phyloP scores from a whole-genome alignment of 768 basidiomycete species.

The Termitomyces bulborhizus region DNA sequence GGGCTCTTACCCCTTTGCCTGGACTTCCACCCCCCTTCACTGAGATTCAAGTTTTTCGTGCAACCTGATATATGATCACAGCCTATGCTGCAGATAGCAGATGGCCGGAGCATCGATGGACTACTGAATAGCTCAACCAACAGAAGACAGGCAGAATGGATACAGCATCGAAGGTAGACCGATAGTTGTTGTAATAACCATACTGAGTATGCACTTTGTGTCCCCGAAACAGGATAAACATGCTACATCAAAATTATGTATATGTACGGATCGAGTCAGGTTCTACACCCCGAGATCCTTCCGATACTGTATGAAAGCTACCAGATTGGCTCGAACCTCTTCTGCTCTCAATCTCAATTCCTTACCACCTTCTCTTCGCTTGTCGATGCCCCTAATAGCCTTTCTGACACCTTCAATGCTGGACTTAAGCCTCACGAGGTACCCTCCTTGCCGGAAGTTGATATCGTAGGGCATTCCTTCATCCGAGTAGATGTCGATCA shows the following conservation, averaged over 20 bases:
- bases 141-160: slow-evolving; percentile 32
- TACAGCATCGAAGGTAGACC: slow-evolving; percentile 24
- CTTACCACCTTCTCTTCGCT: slow-evolving; percentile 57
- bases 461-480: slow-evolving; percentile 74
- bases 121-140: slow-evolving; percentile 10
- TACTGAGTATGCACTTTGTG: too few relatives aligned
- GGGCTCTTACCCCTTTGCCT: too few relatives aligned
- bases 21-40: too few relatives aligned
- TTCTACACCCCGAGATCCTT: slow-evolving; percentile 41
- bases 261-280: not conserved
- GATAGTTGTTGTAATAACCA: slow-evolving; percentile 13
- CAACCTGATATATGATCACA: slow-evolving; percentile 32
- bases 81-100: slow-evolving; percentile 19
- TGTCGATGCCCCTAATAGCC: slow-evolving; percentile 59
- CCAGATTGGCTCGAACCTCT: slow-evolving; percentile 69
- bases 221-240: not conserved
- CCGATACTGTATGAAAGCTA: slow-evolving; percentile 73
- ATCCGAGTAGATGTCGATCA: slow-evolving; percentile 93
- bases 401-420: slow-evolving; percentile 59
- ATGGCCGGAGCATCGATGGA: not conserved
- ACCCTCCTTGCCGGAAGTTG: slow-evolving; percentile 66
- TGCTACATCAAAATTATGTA: too few relatives aligned
- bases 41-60: slow-evolving; percentile 7
- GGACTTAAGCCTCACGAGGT: slow-evolving; percentile 47
- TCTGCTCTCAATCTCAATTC: slow-evolving; percentile 67